Evolutionary conservation across 305 asterid species (phyloP).

Genomic region (Nicotiana rustica): DNA sequence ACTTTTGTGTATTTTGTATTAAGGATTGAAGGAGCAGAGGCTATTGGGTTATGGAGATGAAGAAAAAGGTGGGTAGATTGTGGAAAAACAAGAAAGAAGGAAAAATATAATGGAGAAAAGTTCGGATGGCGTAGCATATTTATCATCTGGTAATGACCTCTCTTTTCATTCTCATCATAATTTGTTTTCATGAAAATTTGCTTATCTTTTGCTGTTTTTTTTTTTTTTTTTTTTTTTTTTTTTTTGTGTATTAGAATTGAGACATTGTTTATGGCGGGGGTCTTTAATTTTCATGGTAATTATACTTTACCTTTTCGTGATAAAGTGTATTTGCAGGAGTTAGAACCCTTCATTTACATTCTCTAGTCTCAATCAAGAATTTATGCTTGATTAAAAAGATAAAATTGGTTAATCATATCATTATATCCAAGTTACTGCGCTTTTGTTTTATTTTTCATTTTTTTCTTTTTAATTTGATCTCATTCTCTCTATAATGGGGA

Average conservation of each 20-base stretch:
- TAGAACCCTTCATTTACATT: not conserved
- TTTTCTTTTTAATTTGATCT: not conserved
- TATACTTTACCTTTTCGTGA: not conserved
- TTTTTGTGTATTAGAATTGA: too few relatives aligned
- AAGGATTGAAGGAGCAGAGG: not conserved
- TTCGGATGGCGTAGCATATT: slow-evolving; percentile 41
- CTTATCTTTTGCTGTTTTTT: not conserved
- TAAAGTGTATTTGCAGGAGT: not conserved
- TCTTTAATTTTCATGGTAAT: not conserved
- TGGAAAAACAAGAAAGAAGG: slow-evolving; percentile 66
- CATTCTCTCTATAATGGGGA: not conserved
- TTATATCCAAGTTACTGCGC: too few relatives aligned
- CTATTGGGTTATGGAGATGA: not conserved
- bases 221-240: too few relatives aligned
- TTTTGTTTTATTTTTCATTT: not conserved
- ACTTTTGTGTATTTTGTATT: not conserved
- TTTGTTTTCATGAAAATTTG: not conserved
- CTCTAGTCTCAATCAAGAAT: not conserved
- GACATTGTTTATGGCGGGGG: not conserved
- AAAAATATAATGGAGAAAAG: slow-evolving; percentile 60
- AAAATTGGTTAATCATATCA: not conserved
- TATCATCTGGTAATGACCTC: slow-evolving; percentile 8
- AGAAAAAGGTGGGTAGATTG: slow-evolving; percentile 30
- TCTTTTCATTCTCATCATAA: not conserved
- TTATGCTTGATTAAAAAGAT: not conserved